Evolutionary conservation across 1,139 yeast genomes (phyloP), one percentile per base, ranked within the genome.

Genomic region (Candida sanyaensis): DNA sequence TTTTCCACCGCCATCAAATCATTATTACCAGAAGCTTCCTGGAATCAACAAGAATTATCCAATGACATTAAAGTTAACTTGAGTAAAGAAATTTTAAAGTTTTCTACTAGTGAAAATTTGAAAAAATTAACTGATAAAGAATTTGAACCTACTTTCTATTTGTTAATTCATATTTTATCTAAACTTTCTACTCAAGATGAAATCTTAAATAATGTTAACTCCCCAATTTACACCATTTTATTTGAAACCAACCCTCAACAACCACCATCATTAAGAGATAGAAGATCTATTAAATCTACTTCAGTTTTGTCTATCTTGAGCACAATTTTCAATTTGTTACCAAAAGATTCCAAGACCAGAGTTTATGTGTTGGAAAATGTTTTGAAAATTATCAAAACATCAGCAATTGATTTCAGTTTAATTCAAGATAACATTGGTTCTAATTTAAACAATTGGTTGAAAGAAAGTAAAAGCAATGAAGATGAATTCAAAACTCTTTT

Each of bases 71-170:
- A 68, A 52, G 45, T 56, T 26, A 68, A 60, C 39, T 63, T 75
- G 55, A 60, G 65, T 41, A 44, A 60, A 30, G 60, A 58, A 42
- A 61, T 75, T 46, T 60, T 65, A 50, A 61, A 55, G 33, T 61
- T 62, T 11, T 60, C 73, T 23, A 55, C 56, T 13, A 55, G 62
- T 26, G 62, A 63, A 24, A 61, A 53, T 32, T 66, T 75, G 52
- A 56, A 63, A 44, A 65, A 68, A 55, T 68, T 75, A 55, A 63
- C 71, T 40, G 79, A 75, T 55, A 71, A 68, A 55, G 80, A 75
- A 51, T 74, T 75, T 50, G 80, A 75, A 57, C 74, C 80, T 12
- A 63, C 78, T 17, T 71, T 74, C 62, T 73, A 75, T 58, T 68
- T 76, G 57, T 63, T 73, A 51, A 60, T 71, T 42, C 69, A 73